Percentiles rank a stretch among this genome's conserved stretches.
These are phyloP conservation scores for Epicoccum sorghinum DNA, from an alignment of 2,329 filamentous ascomycete genomes.

Conservation along the genomic window DNA sequence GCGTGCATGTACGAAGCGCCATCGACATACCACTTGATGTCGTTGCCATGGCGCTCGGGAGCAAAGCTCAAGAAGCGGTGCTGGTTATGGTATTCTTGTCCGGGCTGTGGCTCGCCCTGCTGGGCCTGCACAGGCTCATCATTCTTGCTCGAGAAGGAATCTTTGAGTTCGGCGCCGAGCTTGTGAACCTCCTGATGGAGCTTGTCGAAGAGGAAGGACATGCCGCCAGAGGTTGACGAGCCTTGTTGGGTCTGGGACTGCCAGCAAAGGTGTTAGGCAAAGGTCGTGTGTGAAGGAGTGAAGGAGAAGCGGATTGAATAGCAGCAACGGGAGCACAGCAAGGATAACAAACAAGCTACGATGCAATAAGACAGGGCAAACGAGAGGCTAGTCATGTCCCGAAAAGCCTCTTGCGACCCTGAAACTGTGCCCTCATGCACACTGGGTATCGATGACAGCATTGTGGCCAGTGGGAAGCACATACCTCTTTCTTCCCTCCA, in stretches of 20 bases:
- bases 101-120: slow-evolving; percentile 28
- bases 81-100: slow-evolving; percentile 50
- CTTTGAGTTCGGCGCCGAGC: slow-evolving; percentile 58
- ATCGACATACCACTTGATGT: slow-evolving; percentile 87
- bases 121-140: slow-evolving; percentile 52
- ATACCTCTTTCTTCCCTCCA: slow-evolving; percentile 43
- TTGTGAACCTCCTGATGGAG: slow-evolving; percentile 59
- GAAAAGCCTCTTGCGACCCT: slow-evolving; percentile 19
- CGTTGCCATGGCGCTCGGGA: slow-evolving; percentile 71
- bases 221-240: slow-evolving; percentile 39
- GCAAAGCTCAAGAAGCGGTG: slow-evolving; percentile 71
- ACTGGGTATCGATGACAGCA: slow-evolving; percentile 24
- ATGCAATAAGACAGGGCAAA: slow-evolving; percentile 12
- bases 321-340: slow-evolving; percentile 5
- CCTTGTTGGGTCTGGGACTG: slow-evolving; percentile 34
- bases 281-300: slow-evolving; percentile 9
- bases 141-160: slow-evolving; percentile 54
- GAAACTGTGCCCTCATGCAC: slow-evolving; percentile 17
- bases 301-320: slow-evolving; percentile 3
- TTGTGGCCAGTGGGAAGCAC: slow-evolving; percentile 23
- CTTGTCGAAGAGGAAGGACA: slow-evolving; percentile 60
- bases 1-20: slow-evolving; percentile 78
- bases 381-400: slow-evolving; percentile 20
- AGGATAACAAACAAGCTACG: slow-evolving; percentile 11
- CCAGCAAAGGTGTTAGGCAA: slow-evolving; percentile 21